Base-by-base conservation (phyloP, 2,329 filamentous ascomycete genomes). In the Thermothelomyces thermophilus region DNA sequence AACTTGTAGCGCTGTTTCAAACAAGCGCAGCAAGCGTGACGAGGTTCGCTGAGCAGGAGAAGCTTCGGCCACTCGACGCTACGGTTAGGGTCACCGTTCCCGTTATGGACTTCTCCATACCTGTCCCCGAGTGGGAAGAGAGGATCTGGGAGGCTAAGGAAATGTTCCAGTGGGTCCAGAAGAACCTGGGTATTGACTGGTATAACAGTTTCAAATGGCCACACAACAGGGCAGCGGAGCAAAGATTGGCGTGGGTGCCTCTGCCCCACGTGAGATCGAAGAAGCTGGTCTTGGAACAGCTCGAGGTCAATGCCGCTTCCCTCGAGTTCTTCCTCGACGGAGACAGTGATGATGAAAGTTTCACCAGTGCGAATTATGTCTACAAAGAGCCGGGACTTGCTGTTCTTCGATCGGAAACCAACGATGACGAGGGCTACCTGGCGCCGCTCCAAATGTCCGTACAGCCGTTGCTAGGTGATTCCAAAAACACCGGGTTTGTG, bases 171-270 rank as follows among this genome's bases (percentile, higher is more conserved):
- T 61, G 54, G 55, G 58, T 63, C 9, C 52, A 50, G 10, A 45
- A 48, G 14, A 50, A 54, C 2, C 36, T 41, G 7, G 48, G 53
- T 6, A 50, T 57, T 1, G 41, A 57, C 11, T 63, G 57, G 49
- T 48, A 54, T n/a, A n/a, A n/a, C 14, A 46, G 52, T 5, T 37
- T 51, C 2, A 63, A 55, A 39, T 65, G 63, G 63, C 34, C 55
- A 3, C 46, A 52, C 31, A 58, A 60, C 40, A 53, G 50, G 17
- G 26, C 37, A 4, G 46, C 47, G 3, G 57, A 60, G 30, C 57
- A 60, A 41, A 58, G 48, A 26, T 57, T 65, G 59, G 44, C 59
- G 6, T 65, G 63, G 63, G 47, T 24, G 9, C 60, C 62, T 3
- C n/a, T 62, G n/a, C 36, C 55, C 5, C 48, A 57, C n/a, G 57